These are phyloP conservation scores for Wickerhamomyces sydowiorum DNA, from an alignment of 805 yeast species.

Conservation along the genomic window DNA sequence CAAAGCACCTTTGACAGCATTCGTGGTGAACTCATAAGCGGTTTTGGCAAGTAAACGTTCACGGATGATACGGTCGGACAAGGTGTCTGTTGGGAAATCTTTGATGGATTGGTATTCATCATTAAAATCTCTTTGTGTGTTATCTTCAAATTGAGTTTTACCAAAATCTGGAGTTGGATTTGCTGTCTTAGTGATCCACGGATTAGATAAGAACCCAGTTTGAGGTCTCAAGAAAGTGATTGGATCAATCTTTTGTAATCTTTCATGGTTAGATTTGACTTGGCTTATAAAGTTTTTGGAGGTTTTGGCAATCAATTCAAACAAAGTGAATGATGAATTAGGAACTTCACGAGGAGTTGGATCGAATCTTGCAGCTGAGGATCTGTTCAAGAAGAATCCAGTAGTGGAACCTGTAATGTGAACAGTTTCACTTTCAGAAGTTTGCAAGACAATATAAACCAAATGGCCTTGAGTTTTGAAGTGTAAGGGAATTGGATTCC, in stretches of 20 bases:
- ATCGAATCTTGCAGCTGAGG: conserved; percentile 64
- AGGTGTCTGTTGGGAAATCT: conserved; percentile 55
- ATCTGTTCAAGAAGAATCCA: conserved; percentile 77
- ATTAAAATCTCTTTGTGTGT: conserved; percentile 71
- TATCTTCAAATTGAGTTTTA: conserved; percentile 18
- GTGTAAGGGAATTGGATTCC: conserved; percentile 79
- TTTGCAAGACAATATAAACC: conserved; percentile 65
- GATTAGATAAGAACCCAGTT: conserved; percentile 54
- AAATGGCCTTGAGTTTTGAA: conserved; percentile 71
- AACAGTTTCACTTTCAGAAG: conserved; percentile 75
- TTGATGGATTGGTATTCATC: conserved; percentile 82
- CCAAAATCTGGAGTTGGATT: conserved; percentile 22
- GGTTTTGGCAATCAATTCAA: conserved; percentile 52
- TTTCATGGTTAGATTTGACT: conserved; percentile 44
- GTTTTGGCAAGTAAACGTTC: conserved; percentile 72
- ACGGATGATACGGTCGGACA: conserved; percentile 65
- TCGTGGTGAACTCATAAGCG: conserved; percentile 67
- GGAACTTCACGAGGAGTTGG: conserved; percentile 39
- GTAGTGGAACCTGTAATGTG: conserved; percentile 73
- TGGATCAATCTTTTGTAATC: conserved; percentile 37
- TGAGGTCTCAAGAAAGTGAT: conserved; percentile 59
- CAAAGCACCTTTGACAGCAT: conserved; percentile 77
- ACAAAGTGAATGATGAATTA: conserved; percentile 37
- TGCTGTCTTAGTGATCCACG: conserved; percentile 54
- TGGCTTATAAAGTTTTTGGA: conserved; percentile 59